A percentile compares a stretch with the other conserved stretches of the same genome.
These are phyloP conservation scores for Pleomassaria siparia DNA, from an alignment of 2,329 filamentous ascomycete species.

Conservation along the genomic window DNA sequence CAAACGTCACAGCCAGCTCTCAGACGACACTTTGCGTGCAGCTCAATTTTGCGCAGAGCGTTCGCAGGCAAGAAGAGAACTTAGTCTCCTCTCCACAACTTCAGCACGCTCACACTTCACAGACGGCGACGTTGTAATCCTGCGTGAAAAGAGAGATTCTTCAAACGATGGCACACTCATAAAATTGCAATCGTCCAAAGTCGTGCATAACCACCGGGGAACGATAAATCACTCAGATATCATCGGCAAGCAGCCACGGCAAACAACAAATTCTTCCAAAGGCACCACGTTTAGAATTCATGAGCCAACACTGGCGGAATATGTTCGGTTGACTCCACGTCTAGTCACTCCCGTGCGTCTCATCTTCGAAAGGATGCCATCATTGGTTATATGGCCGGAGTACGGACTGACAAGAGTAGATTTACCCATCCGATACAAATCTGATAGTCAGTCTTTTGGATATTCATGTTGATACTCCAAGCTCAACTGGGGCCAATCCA, in stretches of 20 bases:
- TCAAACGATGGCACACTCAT: conserved; percentile 42
- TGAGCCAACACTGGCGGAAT: conserved; percentile 71
- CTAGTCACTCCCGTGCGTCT: conserved; percentile 71
- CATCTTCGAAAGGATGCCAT: neutral
- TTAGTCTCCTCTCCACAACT: neutral
- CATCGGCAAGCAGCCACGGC: conserved; percentile 63
- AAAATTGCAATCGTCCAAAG: conserved; percentile 39
- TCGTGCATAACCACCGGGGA: conserved; percentile 50
- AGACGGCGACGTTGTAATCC: conserved; percentile 46
- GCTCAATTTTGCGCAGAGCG: conserved; percentile 17
- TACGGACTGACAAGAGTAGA: conserved; percentile 46
- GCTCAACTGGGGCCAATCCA: conserved; percentile 32
- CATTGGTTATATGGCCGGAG: neutral
- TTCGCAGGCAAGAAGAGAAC: conserved; percentile 31
- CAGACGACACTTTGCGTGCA: conserved; percentile 22
- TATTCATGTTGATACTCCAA: conserved; percentile 59
- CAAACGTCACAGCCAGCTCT: conserved; percentile 1
- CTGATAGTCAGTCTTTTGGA: conserved; percentile 77
- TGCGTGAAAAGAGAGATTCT: conserved; percentile 43
- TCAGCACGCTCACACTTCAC: conserved; percentile 15
- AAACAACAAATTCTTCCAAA: conserved; percentile 59
- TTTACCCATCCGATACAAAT: conserved; percentile 74
- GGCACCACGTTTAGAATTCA: conserved; percentile 58
- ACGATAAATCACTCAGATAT: conserved; percentile 56
- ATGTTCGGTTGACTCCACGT: conserved; percentile 67